Conservation (phyloP, 331 rosid species). For the Prunus yedoensis region DNA sequence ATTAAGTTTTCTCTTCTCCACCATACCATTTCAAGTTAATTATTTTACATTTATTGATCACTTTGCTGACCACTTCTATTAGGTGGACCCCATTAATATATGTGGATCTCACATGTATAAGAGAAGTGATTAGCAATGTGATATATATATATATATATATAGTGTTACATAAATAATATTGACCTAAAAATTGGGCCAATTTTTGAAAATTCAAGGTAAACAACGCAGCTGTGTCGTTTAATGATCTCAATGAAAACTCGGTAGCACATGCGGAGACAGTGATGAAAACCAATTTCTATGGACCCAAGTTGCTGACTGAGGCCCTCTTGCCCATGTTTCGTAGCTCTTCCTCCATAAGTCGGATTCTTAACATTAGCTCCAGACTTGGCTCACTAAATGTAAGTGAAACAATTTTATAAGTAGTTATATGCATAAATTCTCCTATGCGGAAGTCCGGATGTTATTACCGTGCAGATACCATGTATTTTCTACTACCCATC, state of each 20-base stretch:
- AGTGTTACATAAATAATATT: background rate
- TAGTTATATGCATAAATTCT: too few species aligned
- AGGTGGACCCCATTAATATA: too few species aligned
- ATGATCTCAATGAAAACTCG: constrained; percentile 56
- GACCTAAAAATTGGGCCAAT: background rate
- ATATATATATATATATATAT: background rate
- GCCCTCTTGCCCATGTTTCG: constrained; percentile 68
- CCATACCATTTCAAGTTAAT: too few species aligned
- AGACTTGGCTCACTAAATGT: constrained; percentile 82
- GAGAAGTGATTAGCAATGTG: too few species aligned
- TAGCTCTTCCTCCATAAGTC: constrained; percentile 35
- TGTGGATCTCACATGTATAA: too few species aligned
- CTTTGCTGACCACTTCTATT: too few species aligned
- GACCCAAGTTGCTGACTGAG: constrained; percentile 59
- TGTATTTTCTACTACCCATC: too few species aligned
- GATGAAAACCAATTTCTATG: constrained; percentile 67
- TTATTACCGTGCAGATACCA: too few species aligned
- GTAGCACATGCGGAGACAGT: constrained; percentile 70
- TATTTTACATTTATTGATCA: too few species aligned
- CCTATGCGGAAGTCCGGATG: too few species aligned
- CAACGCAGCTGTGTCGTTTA: constrained; percentile 79
- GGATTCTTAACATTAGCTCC: constrained; percentile 79
- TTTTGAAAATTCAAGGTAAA: constrained; percentile 49
- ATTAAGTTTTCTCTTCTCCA: background rate
- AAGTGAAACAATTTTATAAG: background rate